A percentile compares a stretch with the other conserved stretches of the same genome.
phyloP scores from a whole-genome alignment of 768 basidiomycete genomes.

The Macrolepiota albuminosa region DNA sequence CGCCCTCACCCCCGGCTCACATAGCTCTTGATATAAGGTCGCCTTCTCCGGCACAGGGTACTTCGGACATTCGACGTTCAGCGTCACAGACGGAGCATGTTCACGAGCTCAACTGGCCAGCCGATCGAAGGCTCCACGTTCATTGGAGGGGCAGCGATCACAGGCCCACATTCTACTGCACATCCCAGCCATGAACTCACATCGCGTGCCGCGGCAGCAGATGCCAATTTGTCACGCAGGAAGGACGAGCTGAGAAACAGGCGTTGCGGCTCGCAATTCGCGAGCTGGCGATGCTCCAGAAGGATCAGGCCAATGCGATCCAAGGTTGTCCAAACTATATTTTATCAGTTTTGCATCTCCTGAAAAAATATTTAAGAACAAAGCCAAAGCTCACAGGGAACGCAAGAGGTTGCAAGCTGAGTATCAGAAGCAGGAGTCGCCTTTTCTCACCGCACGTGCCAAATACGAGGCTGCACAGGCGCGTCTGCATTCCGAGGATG shows the following conservation, averaged over 20 bases:
- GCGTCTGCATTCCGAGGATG: conserved; percentile 36
- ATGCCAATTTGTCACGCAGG: conserved; percentile 41
- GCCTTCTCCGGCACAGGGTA: conserved; percentile 1
- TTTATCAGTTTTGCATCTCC: background rate
- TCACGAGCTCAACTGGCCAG: conserved; percentile 29
- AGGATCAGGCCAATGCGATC: conserved; percentile 61
- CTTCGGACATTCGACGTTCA: conserved; percentile 5
- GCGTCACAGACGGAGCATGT: conserved; percentile 26
- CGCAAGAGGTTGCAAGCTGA: conserved; percentile 49
- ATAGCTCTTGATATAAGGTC: background rate
- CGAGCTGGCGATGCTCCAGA: conserved; percentile 64
- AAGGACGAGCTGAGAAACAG: conserved; percentile 63
- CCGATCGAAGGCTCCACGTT: conserved; percentile 37
- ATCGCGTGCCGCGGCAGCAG: conserved; percentile 40
- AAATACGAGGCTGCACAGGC: conserved; percentile 50
- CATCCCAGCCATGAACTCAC: conserved; percentile 35
- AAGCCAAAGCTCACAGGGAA: conserved; percentile 48
- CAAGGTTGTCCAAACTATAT: conserved; percentile 32
- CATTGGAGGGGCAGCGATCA: conserved; percentile 49
- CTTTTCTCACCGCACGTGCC: conserved; percentile 56
- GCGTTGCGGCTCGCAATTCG: conserved; percentile 56
- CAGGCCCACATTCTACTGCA: conserved; percentile 40
- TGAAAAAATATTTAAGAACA: conserved; percentile 33
- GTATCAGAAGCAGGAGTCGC: conserved; percentile 64
- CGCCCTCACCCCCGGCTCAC: conserved; percentile 1